Evolutionary conservation across 177 flowering plant species (phyloP), one percentile per base, ranked within the genome.

Genomic region (Vitis hybrid): DNA sequence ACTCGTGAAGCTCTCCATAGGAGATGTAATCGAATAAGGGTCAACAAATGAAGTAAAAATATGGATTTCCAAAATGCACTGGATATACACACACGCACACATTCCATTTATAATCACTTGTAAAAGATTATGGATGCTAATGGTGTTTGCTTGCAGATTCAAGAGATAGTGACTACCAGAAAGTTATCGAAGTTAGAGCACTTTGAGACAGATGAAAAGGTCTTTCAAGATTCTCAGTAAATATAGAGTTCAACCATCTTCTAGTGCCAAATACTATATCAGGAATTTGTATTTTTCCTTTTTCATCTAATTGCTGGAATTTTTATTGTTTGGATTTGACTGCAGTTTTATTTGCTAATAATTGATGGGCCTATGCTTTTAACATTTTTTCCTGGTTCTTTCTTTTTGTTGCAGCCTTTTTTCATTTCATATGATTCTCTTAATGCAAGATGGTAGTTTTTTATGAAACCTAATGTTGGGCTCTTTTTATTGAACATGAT

Each of bases 161-260:
- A 89, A 70, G 99, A 94, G 85, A 94, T 94, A 63, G 88, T 92
- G 72, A 86, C 85, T 11, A 91, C 99, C 60, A 96, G 97, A 66
- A 94, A 88, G 79, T 78, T 94, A 32, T 91, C 96, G 35, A 94
- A 94, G 82, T 83, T 94, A 87, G 97, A 94, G 83, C 96, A 92
- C 75, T 94, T 94, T 70, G 94, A 94, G 79, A 82, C 81, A 5
- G 97, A 92, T 82, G 99, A 94, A 77, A 92, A 90, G 97, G 99
- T 94, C 65, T 21, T 73, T 15, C 17, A 60, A 52, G 63, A 11
- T 52, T 65, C 64, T 8, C 9, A 6, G 46, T 35, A 35, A 35
- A 35, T 14, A 11, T 14, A 11, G 52, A 61, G 9, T 10, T n/a
- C 27, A 14, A 15, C 56, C 48, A 62, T 71, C 4, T 15, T 58